Percentiles rank a stretch among this genome's conserved stretches.
phyloP scores from a whole-genome alignment of 1,284 basidiomycete genomes.

The Golubevia pallescens region DNA sequence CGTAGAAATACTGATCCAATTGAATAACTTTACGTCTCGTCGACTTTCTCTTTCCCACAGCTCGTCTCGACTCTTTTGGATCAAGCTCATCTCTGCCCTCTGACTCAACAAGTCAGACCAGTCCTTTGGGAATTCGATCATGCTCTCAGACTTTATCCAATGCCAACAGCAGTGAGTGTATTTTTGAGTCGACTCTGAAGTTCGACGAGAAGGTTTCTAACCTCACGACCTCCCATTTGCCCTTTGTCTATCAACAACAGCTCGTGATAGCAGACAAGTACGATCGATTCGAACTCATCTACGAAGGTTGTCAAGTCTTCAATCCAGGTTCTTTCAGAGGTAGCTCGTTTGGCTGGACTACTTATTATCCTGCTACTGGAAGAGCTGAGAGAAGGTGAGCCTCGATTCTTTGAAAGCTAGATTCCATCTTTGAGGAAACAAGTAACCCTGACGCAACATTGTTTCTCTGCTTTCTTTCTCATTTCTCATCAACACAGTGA shows the following conservation, averaged over 20 bases:
- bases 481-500: no score
- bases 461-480: no score
- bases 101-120: constrained; percentile 79
- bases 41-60: constrained; percentile 6
- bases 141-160: constrained; percentile 86
- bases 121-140: constrained; percentile 91
- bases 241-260: constrained; percentile 67
- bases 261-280: constrained; percentile 96
- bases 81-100: constrained; percentile 75
- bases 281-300: constrained; percentile 93
- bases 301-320: constrained; percentile 97
- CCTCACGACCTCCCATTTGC: constrained; percentile 7
- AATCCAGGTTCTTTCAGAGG: constrained; percentile 77
- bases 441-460: no score
- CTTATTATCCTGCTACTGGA: constrained; percentile 66
- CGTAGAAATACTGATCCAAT: neutral
- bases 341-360: constrained; percentile 55
- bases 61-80: constrained; percentile 63
- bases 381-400: no score
- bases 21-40: neutral
- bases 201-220: neutral
- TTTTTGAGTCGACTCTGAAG: neutral
- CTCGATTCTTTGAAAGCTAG: no score
- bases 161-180: constrained; percentile 86
- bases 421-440: no score